A percentile compares a stretch with the other conserved stretches of the same genome.
Conservation (phyloP, 768 basidiomycete species). For the Agaricus subrufescens region DNA sequence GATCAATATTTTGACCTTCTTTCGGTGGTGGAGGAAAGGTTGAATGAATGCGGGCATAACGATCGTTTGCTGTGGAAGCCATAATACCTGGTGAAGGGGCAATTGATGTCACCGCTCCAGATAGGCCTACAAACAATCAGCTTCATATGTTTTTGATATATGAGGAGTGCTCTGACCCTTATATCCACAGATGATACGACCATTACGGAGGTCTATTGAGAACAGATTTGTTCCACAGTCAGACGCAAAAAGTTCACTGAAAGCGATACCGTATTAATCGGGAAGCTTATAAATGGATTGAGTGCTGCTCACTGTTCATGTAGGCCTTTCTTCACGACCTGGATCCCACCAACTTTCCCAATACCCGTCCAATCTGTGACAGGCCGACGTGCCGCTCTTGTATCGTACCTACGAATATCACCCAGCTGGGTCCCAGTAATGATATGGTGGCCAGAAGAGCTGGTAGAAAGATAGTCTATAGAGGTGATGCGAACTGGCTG, state of each 20-base stretch:
- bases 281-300: not conserved
- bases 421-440: slow-evolving; percentile 73
- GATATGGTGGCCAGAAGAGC: slow-evolving; percentile 40
- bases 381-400: slow-evolving; percentile 62
- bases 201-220: slow-evolving; percentile 67
- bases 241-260: slow-evolving; percentile 65
- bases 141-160: not conserved
- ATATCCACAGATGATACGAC: slow-evolving; percentile 59
- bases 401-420: slow-evolving; percentile 74
- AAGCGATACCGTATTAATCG: slow-evolving; percentile 3
- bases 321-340: slow-evolving; percentile 50
- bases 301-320: slow-evolving; percentile 53
- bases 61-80: slow-evolving; percentile 62
- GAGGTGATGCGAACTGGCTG: slow-evolving; percentile 75
- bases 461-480: slow-evolving; percentile 51
- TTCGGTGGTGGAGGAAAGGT: slow-evolving; percentile 45
- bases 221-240: slow-evolving; percentile 63
- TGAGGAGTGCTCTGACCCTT: slow-evolving; percentile 39
- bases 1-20: slow-evolving; percentile 45
- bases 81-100: slow-evolving; percentile 50
- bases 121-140: slow-evolving; percentile 43
- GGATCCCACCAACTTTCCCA: slow-evolving; percentile 58
- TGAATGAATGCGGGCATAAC: slow-evolving; percentile 68
- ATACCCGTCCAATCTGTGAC: slow-evolving; percentile 62
- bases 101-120: slow-evolving; percentile 66